A percentile compares a stretch with the other conserved stretches of the same genome.
Evolutionary conservation across 2,329 filamentous ascomycete genomes (phyloP).

Genomic region (Claviceps citrina): DNA sequence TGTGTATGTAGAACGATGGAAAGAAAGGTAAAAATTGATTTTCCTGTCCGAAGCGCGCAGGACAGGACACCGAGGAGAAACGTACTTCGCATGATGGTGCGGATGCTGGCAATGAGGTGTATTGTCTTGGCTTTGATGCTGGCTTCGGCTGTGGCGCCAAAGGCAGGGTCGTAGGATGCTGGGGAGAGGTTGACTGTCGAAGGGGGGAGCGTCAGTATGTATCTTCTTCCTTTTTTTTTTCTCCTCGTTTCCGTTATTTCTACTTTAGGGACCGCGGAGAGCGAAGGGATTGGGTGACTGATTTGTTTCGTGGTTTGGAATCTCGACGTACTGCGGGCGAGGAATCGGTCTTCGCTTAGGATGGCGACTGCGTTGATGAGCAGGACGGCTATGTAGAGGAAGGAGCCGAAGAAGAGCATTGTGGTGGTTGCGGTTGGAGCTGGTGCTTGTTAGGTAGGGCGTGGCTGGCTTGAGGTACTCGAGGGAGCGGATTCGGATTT

Average conservation of each 20-base stretch:
- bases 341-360: constrained; percentile 87
- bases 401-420: constrained; percentile 57
- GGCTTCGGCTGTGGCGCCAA: constrained; percentile 56
- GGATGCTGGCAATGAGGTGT: constrained; percentile 76
- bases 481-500: no score
- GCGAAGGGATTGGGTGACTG: no score
- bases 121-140: constrained; percentile 78
- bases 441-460: no score
- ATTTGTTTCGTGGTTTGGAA: no score
- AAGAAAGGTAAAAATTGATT: neutral
- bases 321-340: constrained; percentile 48
- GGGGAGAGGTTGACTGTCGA: constrained; percentile 59
- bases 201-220: neutral
- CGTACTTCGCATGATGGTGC: constrained; percentile 81
- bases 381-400: constrained; percentile 68
- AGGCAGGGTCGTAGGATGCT: constrained; percentile 55
- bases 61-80: no score
- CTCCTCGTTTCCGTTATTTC: no score
- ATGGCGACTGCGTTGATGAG: constrained; percentile 88
- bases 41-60: no score
- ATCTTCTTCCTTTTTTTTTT: neutral
- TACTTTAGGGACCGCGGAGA: no score
- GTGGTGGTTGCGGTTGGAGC: no score
- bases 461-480: no score
- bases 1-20: no score